Evolutionary conservation across 1,284 basidiomycete species (phyloP).

Genomic region (Papiliotrema fonsecae): DNA sequence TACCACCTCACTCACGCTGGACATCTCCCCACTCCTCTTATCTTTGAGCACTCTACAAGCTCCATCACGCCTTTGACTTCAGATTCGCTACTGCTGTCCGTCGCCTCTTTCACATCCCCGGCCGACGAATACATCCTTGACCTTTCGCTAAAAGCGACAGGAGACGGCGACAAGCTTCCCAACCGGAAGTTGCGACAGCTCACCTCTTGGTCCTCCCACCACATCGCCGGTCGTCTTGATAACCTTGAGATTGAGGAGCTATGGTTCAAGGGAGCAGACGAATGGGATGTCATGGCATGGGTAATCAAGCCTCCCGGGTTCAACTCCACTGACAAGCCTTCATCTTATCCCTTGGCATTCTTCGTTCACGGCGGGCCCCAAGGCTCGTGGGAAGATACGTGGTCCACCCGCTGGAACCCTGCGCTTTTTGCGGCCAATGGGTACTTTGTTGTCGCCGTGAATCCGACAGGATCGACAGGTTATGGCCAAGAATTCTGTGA

Average conservation of each 20-base stretch:
- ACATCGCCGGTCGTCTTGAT: constrained; percentile 51
- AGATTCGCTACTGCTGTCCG: constrained; percentile 26
- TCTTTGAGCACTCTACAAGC: constrained; percentile 33
- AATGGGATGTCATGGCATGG: constrained; percentile 73
- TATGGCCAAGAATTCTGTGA: constrained; percentile 86
- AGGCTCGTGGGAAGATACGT: constrained; percentile 35
- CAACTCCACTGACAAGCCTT: constrained; percentile 59
- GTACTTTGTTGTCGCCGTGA: constrained; percentile 77
- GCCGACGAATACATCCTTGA: constrained; percentile 58
- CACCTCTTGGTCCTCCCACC: constrained; percentile 49
- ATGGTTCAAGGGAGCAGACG: constrained; percentile 74
- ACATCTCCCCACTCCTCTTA: constrained; percentile 36
- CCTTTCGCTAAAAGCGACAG: constrained; percentile 1
- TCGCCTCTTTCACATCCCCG: constrained; percentile 59
- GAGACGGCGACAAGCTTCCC: constrained; percentile 27
- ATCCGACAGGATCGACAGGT: constrained; percentile 81
- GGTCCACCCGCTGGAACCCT: constrained; percentile 64
- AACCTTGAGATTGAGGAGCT: constrained; percentile 68
- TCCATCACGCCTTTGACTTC: constrained; percentile 21
- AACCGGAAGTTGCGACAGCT: constrained; percentile 60
- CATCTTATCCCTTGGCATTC: constrained; percentile 55
- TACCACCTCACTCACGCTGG: constrained; percentile 36
- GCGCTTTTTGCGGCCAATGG: constrained; percentile 55
- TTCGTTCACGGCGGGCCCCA: constrained; percentile 57
- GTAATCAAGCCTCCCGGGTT: constrained; percentile 69